Evolutionary conservation across 345 rosid genomes (phyloP).

Genomic region (Brassica cretica): DNA sequence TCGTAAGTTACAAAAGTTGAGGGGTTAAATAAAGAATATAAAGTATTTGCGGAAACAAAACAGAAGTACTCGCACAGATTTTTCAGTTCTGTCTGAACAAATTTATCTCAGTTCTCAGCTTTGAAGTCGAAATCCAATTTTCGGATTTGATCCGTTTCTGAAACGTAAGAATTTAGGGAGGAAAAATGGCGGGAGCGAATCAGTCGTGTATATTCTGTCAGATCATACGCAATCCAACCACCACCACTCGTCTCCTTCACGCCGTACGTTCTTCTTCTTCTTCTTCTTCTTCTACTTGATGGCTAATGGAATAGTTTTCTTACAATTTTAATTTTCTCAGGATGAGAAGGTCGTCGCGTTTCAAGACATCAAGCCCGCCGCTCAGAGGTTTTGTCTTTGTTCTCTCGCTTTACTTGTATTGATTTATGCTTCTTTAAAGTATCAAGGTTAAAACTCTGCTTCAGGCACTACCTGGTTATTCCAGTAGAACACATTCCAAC

Average conservation of each 20-base stretch:
- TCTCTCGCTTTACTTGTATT: neutral
- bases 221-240: slow-evolving; percentile 47
- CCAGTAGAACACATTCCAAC: slow-evolving; percentile 78
- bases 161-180: slow-evolving; percentile 8
- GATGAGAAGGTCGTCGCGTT: slow-evolving; percentile 83
- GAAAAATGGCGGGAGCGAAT: slow-evolving; percentile 59
- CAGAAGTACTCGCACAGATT: neutral
- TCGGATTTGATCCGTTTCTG: neutral
- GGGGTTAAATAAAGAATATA: neutral
- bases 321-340: slow-evolving; percentile 39
- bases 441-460: neutral
- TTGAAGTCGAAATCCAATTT: slow-evolving; percentile 18
- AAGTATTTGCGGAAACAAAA: neutral
- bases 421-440: neutral
- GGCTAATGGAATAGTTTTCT: neutral
- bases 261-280: slow-evolving; percentile 42
- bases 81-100: neutral
- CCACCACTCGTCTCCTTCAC: slow-evolving; percentile 61
- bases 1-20: neutral
- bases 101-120: neutral
- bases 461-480: slow-evolving; percentile 85
- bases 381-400: slow-evolving; percentile 55
- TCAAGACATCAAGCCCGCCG: slow-evolving; percentile 79
- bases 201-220: slow-evolving; percentile 71
- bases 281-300: neutral